Evolutionary conservation across 1,139 yeast genomes (phyloP).

Genomic region (Pichia norvegensis): DNA sequence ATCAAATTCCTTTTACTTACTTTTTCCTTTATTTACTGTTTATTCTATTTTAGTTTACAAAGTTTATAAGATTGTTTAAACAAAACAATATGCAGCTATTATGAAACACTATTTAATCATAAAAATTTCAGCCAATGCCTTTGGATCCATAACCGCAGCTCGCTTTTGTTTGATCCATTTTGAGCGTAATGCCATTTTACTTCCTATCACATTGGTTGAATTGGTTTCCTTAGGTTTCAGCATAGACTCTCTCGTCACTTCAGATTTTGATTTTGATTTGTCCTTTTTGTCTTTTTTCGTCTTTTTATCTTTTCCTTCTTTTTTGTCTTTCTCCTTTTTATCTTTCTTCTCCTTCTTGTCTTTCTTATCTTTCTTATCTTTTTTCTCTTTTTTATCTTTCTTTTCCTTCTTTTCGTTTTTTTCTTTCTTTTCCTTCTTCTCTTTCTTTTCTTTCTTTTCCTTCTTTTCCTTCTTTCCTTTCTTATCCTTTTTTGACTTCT

Average conservation of each 20-base stretch:
- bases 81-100: not conserved
- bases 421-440: slow-evolving; percentile 25
- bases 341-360: slow-evolving; percentile 25
- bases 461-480: slow-evolving; percentile 29
- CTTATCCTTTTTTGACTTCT: slow-evolving; percentile 24
- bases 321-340: slow-evolving; percentile 27
- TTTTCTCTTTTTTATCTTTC: slow-evolving; percentile 24
- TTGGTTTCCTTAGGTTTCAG: slow-evolving; percentile 31
- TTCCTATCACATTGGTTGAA: slow-evolving; percentile 37
- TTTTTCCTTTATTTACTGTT: not conserved
- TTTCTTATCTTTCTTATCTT: slow-evolving; percentile 28
- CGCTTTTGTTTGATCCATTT: slow-evolving; percentile 83
- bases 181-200: slow-evolving; percentile 73
- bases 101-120: slow-evolving; percentile 50
- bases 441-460: slow-evolving; percentile 25
- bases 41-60: not conserved
- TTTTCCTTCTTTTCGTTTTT: slow-evolving; percentile 28
- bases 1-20: not conserved
- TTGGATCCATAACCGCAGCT: slow-evolving; percentile 83
- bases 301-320: slow-evolving; percentile 26
- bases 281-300: slow-evolving; percentile 27
- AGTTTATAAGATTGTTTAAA: not conserved
- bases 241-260: slow-evolving; percentile 34
- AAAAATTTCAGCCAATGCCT: slow-evolving; percentile 84
- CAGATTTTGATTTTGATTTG: slow-evolving; percentile 23